Conservation (phyloP, 1,284 basidiomycete genomes). For the Xanthoconium separans region DNA sequence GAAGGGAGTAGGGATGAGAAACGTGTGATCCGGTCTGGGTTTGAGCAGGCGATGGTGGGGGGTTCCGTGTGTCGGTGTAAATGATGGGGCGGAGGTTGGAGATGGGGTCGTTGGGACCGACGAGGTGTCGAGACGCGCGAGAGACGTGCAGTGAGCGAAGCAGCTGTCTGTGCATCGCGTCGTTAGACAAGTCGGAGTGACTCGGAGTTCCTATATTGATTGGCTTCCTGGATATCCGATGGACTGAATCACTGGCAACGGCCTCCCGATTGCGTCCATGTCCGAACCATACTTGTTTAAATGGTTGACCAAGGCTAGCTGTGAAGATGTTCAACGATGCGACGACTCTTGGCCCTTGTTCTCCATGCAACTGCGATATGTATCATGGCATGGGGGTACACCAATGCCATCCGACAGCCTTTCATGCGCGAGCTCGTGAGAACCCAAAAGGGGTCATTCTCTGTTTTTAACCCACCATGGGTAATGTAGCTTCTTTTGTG, state of each 20-base stretch:
- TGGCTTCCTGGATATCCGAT: too few relatives aligned
- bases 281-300: too few relatives aligned
- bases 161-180: background rate
- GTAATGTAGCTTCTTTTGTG: background rate
- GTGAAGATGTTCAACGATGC: background rate
- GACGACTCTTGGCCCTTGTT: background rate
- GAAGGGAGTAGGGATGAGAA: slow-evolving; percentile 69
- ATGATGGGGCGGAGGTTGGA: slow-evolving; percentile 77
- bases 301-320: too few relatives aligned
- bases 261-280: too few relatives aligned
- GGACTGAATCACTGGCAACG: too few relatives aligned
- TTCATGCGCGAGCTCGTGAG: background rate
- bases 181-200: too few relatives aligned
- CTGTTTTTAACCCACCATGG: background rate
- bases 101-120: slow-evolving; percentile 71
- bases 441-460: background rate
- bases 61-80: slow-evolving; percentile 53
- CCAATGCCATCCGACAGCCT: background rate
- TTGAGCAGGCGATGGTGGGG: slow-evolving; percentile 30
- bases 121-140: slow-evolving; percentile 41
- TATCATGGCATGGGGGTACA: background rate
- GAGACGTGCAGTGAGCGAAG: slow-evolving; percentile 45
- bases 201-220: too few relatives aligned
- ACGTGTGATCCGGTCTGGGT: slow-evolving; percentile 9
- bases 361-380: background rate